Conservation (phyloP, 768 basidiomycete genomes). For the Cubamyces lactineus region DNA sequence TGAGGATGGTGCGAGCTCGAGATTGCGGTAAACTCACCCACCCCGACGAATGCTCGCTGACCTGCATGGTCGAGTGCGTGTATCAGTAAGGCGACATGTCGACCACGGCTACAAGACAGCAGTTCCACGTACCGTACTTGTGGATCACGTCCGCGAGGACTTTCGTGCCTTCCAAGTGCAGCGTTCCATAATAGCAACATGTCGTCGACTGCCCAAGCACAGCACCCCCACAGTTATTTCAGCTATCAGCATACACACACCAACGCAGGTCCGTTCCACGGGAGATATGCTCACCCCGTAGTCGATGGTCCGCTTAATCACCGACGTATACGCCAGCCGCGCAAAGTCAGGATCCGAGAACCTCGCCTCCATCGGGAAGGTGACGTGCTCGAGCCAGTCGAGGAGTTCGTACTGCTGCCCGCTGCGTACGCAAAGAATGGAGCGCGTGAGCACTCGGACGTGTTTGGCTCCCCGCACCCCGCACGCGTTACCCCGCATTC, state of each 20-base stretch:
- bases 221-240: background rate
- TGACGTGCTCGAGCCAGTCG: constrained; percentile 83
- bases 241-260: no score
- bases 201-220: constrained; percentile 77
- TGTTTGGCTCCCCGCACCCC: background rate
- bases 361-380: constrained; percentile 85
- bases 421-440: constrained; percentile 39
- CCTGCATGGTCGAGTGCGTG: constrained; percentile 43
- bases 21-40: constrained; percentile 42
- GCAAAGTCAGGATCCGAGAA: constrained; percentile 78
- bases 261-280: background rate
- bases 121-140: constrained; percentile 48
- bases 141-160: constrained; percentile 77
- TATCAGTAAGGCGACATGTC: background rate
- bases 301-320: constrained; percentile 72
- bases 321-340: constrained; percentile 61
- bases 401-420: constrained; percentile 87
- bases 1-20: background rate
- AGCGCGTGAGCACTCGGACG: background rate
- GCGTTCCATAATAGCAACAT: constrained; percentile 86
- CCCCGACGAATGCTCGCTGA: constrained; percentile 85
- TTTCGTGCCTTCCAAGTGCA: constrained; percentile 83
- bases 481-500: no score
- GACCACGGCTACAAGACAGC: no score
- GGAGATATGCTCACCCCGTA: constrained; percentile 62